These are phyloP conservation scores for Cutaneotrichosporon cavernicola DNA, from an alignment of 1,284 basidiomycete genomes.

Conservation along the genomic window DNA sequence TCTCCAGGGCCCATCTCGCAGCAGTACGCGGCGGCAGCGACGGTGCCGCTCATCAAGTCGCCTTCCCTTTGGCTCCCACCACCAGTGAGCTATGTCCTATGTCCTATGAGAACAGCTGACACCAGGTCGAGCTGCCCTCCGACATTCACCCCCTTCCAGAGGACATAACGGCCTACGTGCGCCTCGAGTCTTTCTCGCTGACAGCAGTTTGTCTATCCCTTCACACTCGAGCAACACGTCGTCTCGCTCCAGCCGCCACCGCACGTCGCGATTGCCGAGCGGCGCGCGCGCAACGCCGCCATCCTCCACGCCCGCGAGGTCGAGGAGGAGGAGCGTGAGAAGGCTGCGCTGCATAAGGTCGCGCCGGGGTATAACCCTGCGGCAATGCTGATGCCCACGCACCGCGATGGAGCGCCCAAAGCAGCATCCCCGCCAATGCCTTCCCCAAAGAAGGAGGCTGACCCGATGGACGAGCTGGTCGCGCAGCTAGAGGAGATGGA, in stretches of 20 bases:
- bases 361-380: conserved; percentile 53
- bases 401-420: neutral
- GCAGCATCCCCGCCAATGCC: neutral
- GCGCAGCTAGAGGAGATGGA: conserved; percentile 71
- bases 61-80: conserved; percentile 81
- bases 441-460: conserved; percentile 30
- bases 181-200: conserved; percentile 35
- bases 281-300: conserved; percentile 65
- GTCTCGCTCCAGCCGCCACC: conserved; percentile 69
- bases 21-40: conserved; percentile 71
- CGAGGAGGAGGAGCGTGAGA: conserved; percentile 69
- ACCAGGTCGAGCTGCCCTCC: conserved; percentile 72
- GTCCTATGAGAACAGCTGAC: conserved; percentile 2
- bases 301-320: conserved; percentile 69
- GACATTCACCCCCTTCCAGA: conserved; percentile 91
- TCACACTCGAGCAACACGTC: conserved; percentile 81
- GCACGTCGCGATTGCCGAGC: conserved; percentile 63
- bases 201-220: conserved; percentile 84
- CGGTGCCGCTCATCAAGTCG: conserved; percentile 82
- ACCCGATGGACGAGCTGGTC: conserved; percentile 78
- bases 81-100: conserved; percentile 67
- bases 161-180: conserved; percentile 79
- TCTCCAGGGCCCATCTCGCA: conserved; percentile 47
- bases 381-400: conserved; percentile 41
- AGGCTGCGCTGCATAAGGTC: conserved; percentile 41